Percentiles rank a stretch among this genome's conserved stretches.
These are phyloP conservation scores for Leishmania braziliensis DNA, from an alignment of 208 protist species.

Conservation along the genomic window DNA sequence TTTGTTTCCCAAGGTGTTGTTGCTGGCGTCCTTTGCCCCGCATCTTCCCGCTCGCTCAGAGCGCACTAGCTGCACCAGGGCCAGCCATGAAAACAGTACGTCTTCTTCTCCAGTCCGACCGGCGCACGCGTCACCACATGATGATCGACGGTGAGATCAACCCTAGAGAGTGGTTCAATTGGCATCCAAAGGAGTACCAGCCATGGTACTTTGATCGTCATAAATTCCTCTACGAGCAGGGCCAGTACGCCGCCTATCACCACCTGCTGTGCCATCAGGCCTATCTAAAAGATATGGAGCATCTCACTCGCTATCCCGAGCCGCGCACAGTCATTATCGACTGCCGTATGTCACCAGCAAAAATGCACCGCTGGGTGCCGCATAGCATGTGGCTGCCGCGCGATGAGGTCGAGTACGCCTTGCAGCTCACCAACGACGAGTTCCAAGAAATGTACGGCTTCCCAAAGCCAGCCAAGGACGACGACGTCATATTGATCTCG, in stretches of 20 bases:
- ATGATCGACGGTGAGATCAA: conserved; percentile 91
- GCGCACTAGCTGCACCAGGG: neutral
- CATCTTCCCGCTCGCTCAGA: neutral
- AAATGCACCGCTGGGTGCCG: conserved; percentile 91
- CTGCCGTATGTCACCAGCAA: conserved; percentile 60
- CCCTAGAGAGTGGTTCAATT: conserved; percentile 92
- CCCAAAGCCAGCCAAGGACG: conserved; percentile 61
- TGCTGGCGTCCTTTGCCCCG: neutral
- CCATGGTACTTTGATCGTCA: conserved; percentile 92
- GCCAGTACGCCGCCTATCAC: conserved; percentile 76
- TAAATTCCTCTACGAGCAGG: conserved; percentile 91
- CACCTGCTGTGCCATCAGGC: conserved; percentile 90
- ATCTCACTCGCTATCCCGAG: conserved; percentile 74
- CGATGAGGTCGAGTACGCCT: conserved; percentile 90
- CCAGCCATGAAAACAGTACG: conserved; percentile 31
- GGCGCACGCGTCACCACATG: conserved; percentile 89
- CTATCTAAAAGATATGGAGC: conserved; percentile 80
- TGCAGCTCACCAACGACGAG: conserved; percentile 84
- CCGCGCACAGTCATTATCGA: conserved; percentile 81
- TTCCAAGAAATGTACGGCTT: conserved; percentile 92
- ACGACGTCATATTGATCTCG: conserved; percentile 90
- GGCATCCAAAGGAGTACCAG: conserved; percentile 92
- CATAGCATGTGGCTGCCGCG: conserved; percentile 88
- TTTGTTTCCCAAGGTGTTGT: neutral
- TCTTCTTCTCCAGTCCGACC: conserved; percentile 66